Base-by-base conservation (phyloP, 768 basidiomycete genomes). In the Mycena galopus region DNA sequence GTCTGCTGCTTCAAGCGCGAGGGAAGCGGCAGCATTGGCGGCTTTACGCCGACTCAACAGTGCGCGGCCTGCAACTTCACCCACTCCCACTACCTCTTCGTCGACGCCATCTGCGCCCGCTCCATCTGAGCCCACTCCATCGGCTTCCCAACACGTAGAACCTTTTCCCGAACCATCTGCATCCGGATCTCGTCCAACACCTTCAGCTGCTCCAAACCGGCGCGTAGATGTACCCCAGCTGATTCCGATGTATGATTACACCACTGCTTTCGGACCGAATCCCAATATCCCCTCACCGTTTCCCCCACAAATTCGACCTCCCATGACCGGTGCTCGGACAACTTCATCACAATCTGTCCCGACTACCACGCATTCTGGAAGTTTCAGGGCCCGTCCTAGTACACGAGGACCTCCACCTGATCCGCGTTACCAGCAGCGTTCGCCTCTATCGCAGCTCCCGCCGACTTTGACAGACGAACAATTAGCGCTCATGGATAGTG, bases 21-120 rank as follows among this genome's bases (percentile, higher is more conserved):
- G 86, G 71, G 85, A 86, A 51, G 92, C 91, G 2, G 93, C 94
- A 25, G 91, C 91, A 42, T 84, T 86, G 44, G 94, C 94, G 16
- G 93, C 93, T 4, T 74, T 93, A 70, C 87, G 88, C 70, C 86
- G 93, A 68, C 79, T 85, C 56, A 82, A 78, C 42, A 71, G 61
- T 42, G 75, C 69, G 50, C 65, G 75, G 44, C 71, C 78, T 9
- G 33, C 63, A 23, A 12, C 63, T 10, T 51, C 67, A 51, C 58
- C 69, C n/a, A 67, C 66, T 8, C 6, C 50, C 10, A 74, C 55
- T 47, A 64, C 67, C 39, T 57, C 65, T 37, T 35, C 72, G 12
- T 56, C 67, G 27, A 63, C 73, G 35, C 70, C 65, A n/a, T 56
- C 65, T 25, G 62, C 68, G 14, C 6, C 50, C 10, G 73, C 55